A percentile compares a stretch with the other conserved stretches of the same genome.
Evolutionary conservation across 306 rosid genomes (phyloP).

Genomic region (Cicer chorassanicum): DNA sequence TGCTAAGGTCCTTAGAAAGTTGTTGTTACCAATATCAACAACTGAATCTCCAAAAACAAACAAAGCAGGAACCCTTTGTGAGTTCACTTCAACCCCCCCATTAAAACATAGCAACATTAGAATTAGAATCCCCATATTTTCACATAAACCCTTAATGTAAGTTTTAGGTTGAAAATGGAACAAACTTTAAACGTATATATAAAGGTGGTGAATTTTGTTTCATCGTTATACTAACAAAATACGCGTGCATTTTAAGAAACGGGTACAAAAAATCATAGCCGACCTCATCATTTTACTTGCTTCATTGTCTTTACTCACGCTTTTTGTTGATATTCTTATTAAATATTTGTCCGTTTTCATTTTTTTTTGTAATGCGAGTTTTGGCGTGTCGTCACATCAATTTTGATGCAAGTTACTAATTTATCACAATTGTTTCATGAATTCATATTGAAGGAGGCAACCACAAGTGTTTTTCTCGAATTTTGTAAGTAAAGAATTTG

Average conservation of each 20-base stretch:
- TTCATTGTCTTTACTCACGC: background rate
- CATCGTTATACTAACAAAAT: background rate
- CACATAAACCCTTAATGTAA: background rate
- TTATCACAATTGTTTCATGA: background rate
- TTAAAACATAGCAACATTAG: conserved; percentile 38
- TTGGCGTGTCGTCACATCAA: background rate
- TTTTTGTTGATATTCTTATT: background rate
- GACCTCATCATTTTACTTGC: background rate
- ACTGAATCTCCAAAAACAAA: conserved; percentile 88
- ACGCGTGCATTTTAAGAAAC: background rate
- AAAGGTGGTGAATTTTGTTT: background rate
- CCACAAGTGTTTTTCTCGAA: background rate
- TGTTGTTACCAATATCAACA: conserved; percentile 89
- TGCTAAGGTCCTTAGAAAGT: conserved; percentile 58
- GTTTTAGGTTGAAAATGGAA: background rate
- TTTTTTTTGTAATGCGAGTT: background rate
- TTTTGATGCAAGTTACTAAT: background rate
- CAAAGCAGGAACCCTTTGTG: conserved; percentile 67
- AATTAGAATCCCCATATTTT: conserved; percentile 7
- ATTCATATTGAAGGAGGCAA: background rate
- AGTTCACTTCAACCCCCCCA: conserved; percentile 35
- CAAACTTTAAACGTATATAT: background rate
- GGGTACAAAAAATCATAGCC: background rate
- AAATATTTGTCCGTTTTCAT: background rate
- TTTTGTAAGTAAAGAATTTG: background rate